phyloP scores from a whole-genome alignment of 257 asterid genomes.

The Forsythia suspensa region DNA sequence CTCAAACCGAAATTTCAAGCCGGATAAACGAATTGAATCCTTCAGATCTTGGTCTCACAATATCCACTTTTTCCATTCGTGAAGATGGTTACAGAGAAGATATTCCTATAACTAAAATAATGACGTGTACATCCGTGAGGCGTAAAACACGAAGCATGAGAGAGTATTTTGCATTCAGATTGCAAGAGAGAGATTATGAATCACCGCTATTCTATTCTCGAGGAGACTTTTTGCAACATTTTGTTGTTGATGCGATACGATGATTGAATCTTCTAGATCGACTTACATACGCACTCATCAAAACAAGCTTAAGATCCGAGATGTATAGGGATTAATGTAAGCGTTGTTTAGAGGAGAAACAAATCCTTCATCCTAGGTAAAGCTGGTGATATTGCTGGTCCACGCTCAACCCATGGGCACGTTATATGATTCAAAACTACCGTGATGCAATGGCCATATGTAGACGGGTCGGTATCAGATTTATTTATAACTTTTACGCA shows the following conservation, averaged over 20 bases:
- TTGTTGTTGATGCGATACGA: neutral
- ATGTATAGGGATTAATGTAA: neutral
- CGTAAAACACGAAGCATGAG: neutral
- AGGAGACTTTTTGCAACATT: neutral
- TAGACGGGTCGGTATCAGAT: neutral
- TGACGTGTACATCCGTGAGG: neutral
- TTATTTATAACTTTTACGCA: slow-evolving; percentile 4
- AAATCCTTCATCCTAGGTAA: neutral
- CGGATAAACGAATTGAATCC: neutral
- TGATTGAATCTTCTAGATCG: neutral
- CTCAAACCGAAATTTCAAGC: neutral
- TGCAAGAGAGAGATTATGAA: neutral
- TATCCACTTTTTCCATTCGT: neutral
- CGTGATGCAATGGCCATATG: slow-evolving; percentile 1
- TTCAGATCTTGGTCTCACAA: neutral
- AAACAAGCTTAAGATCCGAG: neutral
- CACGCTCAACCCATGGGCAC: no score
- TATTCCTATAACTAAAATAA: neutral
- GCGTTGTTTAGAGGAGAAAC: neutral
- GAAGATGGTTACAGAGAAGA: neutral
- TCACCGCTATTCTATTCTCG: neutral
- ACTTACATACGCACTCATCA: neutral
- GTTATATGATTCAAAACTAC: slow-evolving; percentile 15
- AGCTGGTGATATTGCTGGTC: neutral
- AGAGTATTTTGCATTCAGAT: neutral